These are phyloP conservation scores for Saccharomyces cerevisiae DNA, from an alignment of 805 yeast genomes.

Conservation along the genomic window DNA sequence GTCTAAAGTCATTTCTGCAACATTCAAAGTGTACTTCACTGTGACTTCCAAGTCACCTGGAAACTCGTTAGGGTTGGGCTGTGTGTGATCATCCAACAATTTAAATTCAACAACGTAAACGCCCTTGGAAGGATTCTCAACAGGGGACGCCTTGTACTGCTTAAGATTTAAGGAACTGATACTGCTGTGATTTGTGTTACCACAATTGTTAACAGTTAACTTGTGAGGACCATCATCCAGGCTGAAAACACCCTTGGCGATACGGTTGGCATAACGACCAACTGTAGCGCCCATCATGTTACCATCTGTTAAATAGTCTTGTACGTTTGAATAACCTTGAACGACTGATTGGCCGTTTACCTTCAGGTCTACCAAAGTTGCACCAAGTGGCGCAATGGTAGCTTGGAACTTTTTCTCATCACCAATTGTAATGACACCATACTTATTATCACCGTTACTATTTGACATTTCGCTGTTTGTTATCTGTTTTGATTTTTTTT, in stretches of 20 bases:
- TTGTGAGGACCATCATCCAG: constrained; percentile 36
- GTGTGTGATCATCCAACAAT: constrained; percentile 39
- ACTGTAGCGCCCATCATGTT: constrained; percentile 57
- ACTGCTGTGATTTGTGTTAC: constrained; percentile 49
- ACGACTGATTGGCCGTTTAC: constrained; percentile 36
- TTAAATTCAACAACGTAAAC: constrained; percentile 32
- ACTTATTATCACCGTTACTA: constrained; percentile 12
- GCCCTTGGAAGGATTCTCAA: constrained; percentile 26
- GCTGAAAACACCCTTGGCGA: constrained; percentile 36
- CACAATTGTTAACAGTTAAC: constrained; percentile 37
- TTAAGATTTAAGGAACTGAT: constrained; percentile 42
- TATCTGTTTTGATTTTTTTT: background rate
- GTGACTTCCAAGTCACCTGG: constrained; percentile 47
- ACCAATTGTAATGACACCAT: constrained; percentile 26
- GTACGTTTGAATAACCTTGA: constrained; percentile 33
- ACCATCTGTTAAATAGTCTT: constrained; percentile 30
- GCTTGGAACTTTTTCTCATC: constrained; percentile 31
- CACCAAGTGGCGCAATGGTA: constrained; percentile 43
- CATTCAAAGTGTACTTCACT: constrained; percentile 40
- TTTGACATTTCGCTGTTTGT: background rate
- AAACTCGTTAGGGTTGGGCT: constrained; percentile 38
- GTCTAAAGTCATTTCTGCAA: constrained; percentile 30
- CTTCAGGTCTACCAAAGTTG: constrained; percentile 38
- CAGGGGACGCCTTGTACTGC: constrained; percentile 46
- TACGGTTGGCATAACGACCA: constrained; percentile 60